Percentiles rank a stretch among this genome's conserved stretches.
phyloP scores from a whole-genome alignment of 73 alveolate genomes.

The Tetrahymena malaccensis region DNA sequence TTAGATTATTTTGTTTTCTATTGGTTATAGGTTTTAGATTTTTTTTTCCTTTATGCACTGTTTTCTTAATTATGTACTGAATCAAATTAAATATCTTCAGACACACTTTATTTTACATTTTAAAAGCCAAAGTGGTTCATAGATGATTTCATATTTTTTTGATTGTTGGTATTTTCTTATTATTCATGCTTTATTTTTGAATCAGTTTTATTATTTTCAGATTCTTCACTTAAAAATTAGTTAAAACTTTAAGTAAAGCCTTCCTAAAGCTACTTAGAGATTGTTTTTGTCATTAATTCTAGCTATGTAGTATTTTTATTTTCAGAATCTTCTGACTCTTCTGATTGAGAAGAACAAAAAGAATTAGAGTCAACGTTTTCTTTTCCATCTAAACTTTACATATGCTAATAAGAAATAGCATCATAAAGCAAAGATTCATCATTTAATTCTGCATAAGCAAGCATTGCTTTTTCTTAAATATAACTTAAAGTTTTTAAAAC shows the following conservation, averaged over 20 bases:
- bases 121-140: no score
- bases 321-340: not conserved
- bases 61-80: no score
- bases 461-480: not conserved
- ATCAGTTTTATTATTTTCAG: not conserved
- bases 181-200: no score
- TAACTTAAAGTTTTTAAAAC: not conserved
- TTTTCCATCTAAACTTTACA: not conserved
- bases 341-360: not conserved
- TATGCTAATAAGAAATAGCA: not conserved
- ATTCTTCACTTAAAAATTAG: not conserved
- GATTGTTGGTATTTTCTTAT: not conserved
- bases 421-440: not conserved
- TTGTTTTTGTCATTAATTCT: no score
- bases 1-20: not conserved
- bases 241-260: not conserved
- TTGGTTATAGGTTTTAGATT: not conserved
- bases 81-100: not conserved
- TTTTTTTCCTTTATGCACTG: not conserved
- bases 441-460: not conserved
- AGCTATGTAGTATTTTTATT: not conserved
- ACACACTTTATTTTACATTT: not conserved
- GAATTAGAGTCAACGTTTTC: not conserved
- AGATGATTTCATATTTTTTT: no score
- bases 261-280: not conserved